These are phyloP conservation scores for Xylaria sp. DNA, from an alignment of 2,329 filamentous ascomycete species.

Conservation along the genomic window DNA sequence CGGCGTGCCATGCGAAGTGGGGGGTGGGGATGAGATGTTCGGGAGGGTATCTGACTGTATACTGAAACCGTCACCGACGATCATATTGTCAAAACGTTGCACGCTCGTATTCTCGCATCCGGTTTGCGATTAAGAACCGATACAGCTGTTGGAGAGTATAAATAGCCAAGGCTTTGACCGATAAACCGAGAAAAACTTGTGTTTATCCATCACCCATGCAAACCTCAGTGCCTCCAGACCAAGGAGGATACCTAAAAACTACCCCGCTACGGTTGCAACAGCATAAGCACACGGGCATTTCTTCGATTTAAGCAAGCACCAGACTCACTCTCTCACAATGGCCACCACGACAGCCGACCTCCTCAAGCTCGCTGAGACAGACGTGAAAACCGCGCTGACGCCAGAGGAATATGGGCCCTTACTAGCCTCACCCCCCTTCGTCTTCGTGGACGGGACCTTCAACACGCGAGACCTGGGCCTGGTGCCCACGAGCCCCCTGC, in stretches of 20 bases:
- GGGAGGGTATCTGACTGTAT: not conserved
- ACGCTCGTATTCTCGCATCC: slow-evolving; percentile 7
- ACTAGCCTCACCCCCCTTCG: slow-evolving; percentile 52
- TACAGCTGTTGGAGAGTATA: not conserved
- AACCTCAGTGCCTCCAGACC: not conserved
- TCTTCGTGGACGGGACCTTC: slow-evolving; percentile 53
- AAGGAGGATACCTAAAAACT: not conserved
- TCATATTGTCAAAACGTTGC: not conserved
- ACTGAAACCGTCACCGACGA: slow-evolving; percentile 18
- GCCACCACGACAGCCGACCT: slow-evolving; percentile 39
- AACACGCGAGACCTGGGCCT: slow-evolving; percentile 59
- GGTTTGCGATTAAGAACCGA: not conserved
- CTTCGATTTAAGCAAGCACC: not conserved
- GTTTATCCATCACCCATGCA: not conserved
- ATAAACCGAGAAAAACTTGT: not conserved
- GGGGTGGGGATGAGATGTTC: slow-evolving; percentile 5
- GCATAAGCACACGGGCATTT: not conserved
- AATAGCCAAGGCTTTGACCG: not conserved
- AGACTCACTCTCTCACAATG: slow-evolving; percentile 29
- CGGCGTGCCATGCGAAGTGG: slow-evolving; percentile 10
- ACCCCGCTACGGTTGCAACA: slow-evolving; percentile 15
- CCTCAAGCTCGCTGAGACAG: slow-evolving; percentile 48
- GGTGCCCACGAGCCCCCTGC: slow-evolving; percentile 49
- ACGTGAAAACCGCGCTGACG: slow-evolving; percentile 48
- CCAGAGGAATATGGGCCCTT: slow-evolving; percentile 44